Conservation (phyloP, 2,329 filamentous ascomycete species). For the Aureobasidium musti region DNA sequence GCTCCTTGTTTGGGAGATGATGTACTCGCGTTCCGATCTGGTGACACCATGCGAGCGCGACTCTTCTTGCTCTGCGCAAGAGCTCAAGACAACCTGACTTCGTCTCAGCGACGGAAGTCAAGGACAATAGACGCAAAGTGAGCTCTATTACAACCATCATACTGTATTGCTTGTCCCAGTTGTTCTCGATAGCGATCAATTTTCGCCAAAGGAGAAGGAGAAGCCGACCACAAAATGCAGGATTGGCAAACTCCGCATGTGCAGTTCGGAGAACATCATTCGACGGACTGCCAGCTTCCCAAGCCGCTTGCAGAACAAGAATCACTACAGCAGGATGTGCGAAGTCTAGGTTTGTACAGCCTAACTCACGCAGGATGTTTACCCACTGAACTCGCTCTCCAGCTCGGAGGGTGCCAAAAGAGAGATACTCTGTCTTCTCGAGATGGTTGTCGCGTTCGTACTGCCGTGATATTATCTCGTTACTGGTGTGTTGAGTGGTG, state of each 20-base stretch:
- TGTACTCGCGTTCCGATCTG: conserved; percentile 52
- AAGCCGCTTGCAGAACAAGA: conserved; percentile 55
- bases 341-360: conserved; percentile 60
- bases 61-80: conserved; percentile 47
- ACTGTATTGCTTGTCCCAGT: conserved; percentile 60
- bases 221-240: conserved; percentile 53
- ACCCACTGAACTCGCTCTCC: conserved; percentile 53
- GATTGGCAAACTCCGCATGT: conserved; percentile 56
- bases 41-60: conserved; percentile 55
- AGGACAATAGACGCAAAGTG: conserved; percentile 30
- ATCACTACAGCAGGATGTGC: conserved; percentile 54
- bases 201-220: conserved; percentile 52
- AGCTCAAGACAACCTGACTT: conserved; percentile 28
- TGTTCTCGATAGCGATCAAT: conserved; percentile 52
- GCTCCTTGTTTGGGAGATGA: conserved; percentile 38
- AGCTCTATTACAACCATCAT: conserved; percentile 62
- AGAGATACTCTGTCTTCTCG: conserved; percentile 56
- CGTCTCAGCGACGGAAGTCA: conserved; percentile 28
- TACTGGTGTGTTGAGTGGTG: conserved; percentile 53
- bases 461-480: conserved; percentile 56
- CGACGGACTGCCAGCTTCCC: conserved; percentile 58
- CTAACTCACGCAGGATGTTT: conserved; percentile 54
- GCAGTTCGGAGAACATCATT: conserved; percentile 46
- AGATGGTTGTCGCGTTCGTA: conserved; percentile 51
- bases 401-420: conserved; percentile 53